phyloP scores from a whole-genome alignment of 169 alveolate genomes.

The Toxoplasma gondii region DNA sequence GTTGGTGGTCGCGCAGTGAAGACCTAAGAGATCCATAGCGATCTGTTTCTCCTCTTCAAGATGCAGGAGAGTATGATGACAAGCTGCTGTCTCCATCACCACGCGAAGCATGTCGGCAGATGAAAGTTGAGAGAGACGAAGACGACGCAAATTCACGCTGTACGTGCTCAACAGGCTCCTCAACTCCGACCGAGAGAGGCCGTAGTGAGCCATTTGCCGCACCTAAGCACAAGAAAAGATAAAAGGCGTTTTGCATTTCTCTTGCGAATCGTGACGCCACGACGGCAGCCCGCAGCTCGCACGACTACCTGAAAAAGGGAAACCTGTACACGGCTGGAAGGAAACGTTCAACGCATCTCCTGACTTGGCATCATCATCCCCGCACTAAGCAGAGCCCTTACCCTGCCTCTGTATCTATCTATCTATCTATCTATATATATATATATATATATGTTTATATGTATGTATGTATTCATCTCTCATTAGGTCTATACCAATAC shows the following conservation, averaged over 20 bases:
- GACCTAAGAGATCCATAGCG: slow-evolving; percentile 46
- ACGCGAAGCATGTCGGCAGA: slow-evolving; percentile 63
- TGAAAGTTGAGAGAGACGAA: slow-evolving; percentile 56
- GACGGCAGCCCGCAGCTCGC: background rate
- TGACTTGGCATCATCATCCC: too few relatives aligned
- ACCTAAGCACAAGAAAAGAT: slow-evolving; percentile 23
- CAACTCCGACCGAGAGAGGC: slow-evolving; percentile 52
- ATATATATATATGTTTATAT: background rate
- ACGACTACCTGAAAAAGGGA: background rate
- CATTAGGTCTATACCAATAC: too few relatives aligned
- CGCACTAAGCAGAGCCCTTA: background rate
- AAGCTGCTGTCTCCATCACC: slow-evolving; percentile 65
- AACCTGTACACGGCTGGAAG: background rate
- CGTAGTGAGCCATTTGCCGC: slow-evolving; percentile 63
- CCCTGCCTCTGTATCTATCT: background rate
- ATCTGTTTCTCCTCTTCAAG: slow-evolving; percentile 62
- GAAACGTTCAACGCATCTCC: too few relatives aligned
- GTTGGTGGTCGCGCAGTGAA: background rate
- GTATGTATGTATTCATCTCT: background rate
- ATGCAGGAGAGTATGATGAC: slow-evolving; percentile 54
- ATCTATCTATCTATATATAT: background rate
- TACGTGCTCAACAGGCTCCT: slow-evolving; percentile 41
- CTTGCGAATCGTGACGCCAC: background rate
- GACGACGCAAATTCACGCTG: slow-evolving; percentile 52
- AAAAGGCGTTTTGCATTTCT: too few relatives aligned